Evolutionary conservation across 768 basidiomycete genomes (phyloP).

Genomic region (Daedaleopsis sinensis): DNA sequence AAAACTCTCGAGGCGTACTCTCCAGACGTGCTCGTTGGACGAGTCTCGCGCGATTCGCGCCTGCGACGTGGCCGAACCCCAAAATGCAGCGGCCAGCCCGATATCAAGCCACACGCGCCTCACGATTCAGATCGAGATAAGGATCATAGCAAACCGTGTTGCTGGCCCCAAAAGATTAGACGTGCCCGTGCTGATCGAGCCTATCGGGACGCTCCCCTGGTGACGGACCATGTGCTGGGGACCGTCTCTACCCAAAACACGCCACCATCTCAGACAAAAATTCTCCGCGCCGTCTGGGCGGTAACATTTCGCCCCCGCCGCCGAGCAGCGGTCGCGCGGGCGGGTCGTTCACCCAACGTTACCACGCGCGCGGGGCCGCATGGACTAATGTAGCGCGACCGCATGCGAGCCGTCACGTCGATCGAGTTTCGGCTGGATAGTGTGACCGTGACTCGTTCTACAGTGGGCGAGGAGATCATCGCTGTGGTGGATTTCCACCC

Average conservation of each 20-base stretch:
- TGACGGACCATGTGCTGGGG: constrained; percentile 15
- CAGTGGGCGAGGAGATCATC: constrained; percentile 16
- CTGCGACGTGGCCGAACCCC: neutral
- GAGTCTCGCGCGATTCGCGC: no score
- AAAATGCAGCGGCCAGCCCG: neutral
- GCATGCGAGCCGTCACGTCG: constrained; percentile 16
- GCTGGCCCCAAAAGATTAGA: constrained; percentile 22
- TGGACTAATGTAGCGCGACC: constrained; percentile 13
- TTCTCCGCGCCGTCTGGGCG: neutral
- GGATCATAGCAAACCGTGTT: constrained; percentile 20
- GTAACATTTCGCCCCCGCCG: neutral
- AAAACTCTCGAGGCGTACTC: neutral
- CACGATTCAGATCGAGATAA: constrained; percentile 21
- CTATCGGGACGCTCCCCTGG: constrained; percentile 15
- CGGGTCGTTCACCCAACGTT: constrained; percentile 15
- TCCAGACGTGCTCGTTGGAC: neutral
- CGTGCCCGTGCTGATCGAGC: constrained; percentile 18
- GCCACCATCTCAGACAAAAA: constrained; percentile 16
- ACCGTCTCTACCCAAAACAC: constrained; percentile 16
- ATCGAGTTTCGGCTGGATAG: constrained; percentile 22
- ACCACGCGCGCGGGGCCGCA: constrained; percentile 23
- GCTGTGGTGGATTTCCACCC: constrained; percentile 23
- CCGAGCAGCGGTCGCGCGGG: neutral
- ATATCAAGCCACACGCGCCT: constrained; percentile 8
- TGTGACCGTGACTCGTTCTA: constrained; percentile 27